These are phyloP conservation scores for Neurospora sp. DNA, from an alignment of 2,329 filamentous ascomycete genomes.

Conservation along the genomic window DNA sequence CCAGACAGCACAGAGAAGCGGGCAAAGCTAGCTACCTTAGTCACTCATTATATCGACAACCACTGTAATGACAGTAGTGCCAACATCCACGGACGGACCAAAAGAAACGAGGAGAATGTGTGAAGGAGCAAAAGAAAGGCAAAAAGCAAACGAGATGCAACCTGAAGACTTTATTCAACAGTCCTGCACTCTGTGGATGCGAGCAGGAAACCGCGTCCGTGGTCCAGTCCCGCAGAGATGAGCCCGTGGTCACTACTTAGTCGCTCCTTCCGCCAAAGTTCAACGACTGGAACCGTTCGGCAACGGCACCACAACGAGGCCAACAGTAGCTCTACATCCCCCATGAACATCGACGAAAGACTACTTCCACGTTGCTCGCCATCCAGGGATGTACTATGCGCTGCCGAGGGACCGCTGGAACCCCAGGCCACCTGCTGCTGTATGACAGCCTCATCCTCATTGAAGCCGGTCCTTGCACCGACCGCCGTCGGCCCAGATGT, in stretches of 20 bases:
- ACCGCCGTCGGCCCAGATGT: too few relatives aligned
- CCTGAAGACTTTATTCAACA: neutral
- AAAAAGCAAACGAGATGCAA: neutral
- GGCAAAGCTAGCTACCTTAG: neutral
- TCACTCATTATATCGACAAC: neutral
- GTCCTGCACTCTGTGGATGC: neutral
- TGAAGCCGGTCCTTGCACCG: too few relatives aligned
- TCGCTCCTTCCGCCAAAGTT: neutral
- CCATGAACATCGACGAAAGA: accelerated
- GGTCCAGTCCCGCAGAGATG: too few relatives aligned
- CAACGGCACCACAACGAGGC: neutral
- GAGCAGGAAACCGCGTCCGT: neutral
- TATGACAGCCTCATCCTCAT: too few relatives aligned
- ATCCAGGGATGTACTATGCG: neutral
- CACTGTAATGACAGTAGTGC: neutral
- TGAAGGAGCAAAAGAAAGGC: neutral
- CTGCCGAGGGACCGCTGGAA: neutral
- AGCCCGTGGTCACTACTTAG: neutral
- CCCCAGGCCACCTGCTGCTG: neutral
- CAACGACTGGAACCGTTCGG: neutral
- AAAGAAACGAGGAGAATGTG: accelerated
- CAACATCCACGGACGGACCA: neutral
- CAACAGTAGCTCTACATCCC: accelerated
- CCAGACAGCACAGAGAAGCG: neutral
- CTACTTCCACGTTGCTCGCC: neutral